A percentile compares a stretch with the other conserved stretches of the same genome.
Conservation (phyloP, 768 basidiomycete species). For the Chiua virens region DNA sequence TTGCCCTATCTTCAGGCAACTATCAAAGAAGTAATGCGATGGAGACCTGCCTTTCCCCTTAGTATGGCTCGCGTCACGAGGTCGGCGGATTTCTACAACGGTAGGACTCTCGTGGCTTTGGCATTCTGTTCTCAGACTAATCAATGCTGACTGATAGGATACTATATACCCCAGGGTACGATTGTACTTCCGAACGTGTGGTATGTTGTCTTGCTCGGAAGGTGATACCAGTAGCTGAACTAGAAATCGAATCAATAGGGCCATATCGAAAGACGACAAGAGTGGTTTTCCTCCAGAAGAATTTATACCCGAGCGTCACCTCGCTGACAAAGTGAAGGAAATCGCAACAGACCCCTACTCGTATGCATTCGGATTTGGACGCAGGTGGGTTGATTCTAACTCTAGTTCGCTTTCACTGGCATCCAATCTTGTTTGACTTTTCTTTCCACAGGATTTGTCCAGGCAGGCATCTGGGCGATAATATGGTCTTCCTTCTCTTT, state of each 20-base stretch:
- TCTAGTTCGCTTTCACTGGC: neutral
- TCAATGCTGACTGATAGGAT: neutral
- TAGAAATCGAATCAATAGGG: conserved; percentile 2
- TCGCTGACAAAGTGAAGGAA: conserved; percentile 4
- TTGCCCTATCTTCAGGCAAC: conserved; percentile 55
- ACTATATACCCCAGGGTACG: conserved; percentile 11
- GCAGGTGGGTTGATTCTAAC: neutral
- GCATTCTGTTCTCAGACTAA: neutral
- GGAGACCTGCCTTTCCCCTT: conserved; percentile 10
- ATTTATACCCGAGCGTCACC: conserved; percentile 15
- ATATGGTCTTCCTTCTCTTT: conserved; percentile 10
- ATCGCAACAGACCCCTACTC: conserved; percentile 9
- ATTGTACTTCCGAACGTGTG: conserved; percentile 17
- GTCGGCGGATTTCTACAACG: conserved; percentile 9
- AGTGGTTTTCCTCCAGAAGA: too few relatives aligned
- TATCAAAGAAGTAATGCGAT: conserved; percentile 30
- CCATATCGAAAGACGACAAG: conserved; percentile 15
- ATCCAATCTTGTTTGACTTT: neutral
- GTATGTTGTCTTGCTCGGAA: neutral
- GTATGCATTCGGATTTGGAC: conserved; percentile 17
- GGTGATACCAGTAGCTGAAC: neutral
- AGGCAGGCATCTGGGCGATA: conserved; percentile 10
- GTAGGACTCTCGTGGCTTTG: neutral
- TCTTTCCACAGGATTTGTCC: conserved; percentile 11
- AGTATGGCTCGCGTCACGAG: conserved; percentile 13